Evolutionary conservation across 345 rosid genomes (phyloP).

Genomic region (Moricandia arvensis): DNA sequence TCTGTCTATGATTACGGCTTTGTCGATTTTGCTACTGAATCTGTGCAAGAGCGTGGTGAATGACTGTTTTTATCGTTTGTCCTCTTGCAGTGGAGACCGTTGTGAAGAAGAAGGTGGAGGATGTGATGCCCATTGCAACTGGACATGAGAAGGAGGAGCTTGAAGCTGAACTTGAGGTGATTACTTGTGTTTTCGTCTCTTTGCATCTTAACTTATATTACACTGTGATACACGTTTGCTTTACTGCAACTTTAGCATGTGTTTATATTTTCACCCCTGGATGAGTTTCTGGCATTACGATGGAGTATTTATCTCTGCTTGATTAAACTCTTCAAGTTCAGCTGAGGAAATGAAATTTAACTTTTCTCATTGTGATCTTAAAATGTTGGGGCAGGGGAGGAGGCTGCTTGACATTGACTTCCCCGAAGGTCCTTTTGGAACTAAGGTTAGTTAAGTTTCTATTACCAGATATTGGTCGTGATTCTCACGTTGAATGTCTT

Average conservation of each 20-base stretch:
- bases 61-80: background rate
- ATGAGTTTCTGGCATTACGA: background rate
- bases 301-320: background rate
- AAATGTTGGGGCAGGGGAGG: conserved; percentile 67
- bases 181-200: background rate
- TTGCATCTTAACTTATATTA: background rate
- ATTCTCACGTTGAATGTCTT: background rate
- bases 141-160: conserved; percentile 90
- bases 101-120: conserved; percentile 61
- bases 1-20: background rate
- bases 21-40: background rate
- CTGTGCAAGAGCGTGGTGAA: background rate
- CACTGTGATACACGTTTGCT: background rate
- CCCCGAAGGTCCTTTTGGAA: conserved; percentile 89
- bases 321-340: background rate
- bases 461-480: background rate
- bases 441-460: conserved; percentile 58
- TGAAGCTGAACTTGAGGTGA: conserved; percentile 70
- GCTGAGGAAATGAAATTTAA: background rate
- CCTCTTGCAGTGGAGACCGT: conserved; percentile 24
- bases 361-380: conserved; percentile 1
- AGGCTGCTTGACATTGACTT: conserved; percentile 62
- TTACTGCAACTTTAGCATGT: background rate
- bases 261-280: background rate
- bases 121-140: conserved; percentile 80